phyloP scores from a whole-genome alignment of 345 rosid genomes.

The Boechera divaricarpa region DNA sequence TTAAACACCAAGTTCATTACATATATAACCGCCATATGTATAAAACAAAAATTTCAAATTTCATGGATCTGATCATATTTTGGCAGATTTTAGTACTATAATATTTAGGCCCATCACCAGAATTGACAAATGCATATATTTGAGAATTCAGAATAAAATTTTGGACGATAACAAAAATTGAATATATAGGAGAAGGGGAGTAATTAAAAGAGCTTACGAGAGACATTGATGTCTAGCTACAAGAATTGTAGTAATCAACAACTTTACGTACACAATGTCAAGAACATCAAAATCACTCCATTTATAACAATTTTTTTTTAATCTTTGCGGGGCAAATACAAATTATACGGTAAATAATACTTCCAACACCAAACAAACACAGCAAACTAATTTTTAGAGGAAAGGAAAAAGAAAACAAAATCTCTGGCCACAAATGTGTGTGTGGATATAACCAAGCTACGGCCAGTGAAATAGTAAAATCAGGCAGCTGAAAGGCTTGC shows the following conservation, averaged over 20 bases:
- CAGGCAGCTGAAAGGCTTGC: slow-evolving; percentile 74
- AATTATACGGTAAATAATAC: not conserved
- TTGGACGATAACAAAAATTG: no score
- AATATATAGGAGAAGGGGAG: no score
- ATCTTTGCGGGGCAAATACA: not conserved
- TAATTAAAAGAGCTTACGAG: no score
- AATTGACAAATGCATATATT: no score
- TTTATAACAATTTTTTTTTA: not conserved
- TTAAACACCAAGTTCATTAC: no score
- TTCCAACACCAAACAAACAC: not conserved
- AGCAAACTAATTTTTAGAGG: not conserved
- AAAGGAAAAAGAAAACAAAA: slow-evolving; percentile 23
- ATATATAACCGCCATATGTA: no score
- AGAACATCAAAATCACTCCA: slow-evolving; percentile 1
- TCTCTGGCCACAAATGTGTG: slow-evolving; percentile 10
- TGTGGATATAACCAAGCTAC: slow-evolving; percentile 10
- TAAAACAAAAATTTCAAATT: no score
- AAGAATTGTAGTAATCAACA: not conserved
- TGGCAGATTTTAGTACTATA: no score
- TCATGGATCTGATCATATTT: no score
- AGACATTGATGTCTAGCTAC: not conserved
- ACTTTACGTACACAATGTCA: slow-evolving; percentile 4
- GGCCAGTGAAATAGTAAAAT: slow-evolving; percentile 23
- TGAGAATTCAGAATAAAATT: no score
- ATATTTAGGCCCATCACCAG: no score